These are phyloP conservation scores for Ascochyta clinopodiicola DNA, from an alignment of 2,329 filamentous ascomycete species.

Conservation along the genomic window DNA sequence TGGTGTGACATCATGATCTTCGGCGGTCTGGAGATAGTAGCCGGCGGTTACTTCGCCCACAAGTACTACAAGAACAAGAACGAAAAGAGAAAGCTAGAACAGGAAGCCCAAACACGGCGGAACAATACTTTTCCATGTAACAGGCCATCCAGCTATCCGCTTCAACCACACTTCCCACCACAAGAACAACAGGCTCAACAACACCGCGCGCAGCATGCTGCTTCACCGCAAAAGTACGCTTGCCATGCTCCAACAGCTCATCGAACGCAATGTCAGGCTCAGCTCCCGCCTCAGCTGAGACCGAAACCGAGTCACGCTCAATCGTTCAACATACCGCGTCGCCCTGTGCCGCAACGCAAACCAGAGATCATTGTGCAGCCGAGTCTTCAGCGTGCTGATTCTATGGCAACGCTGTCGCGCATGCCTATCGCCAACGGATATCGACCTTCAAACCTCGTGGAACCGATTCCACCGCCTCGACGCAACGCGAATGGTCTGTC, in stretches of 20 bases:
- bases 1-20: constrained; percentile 44
- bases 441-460: constrained; percentile 24
- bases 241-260: constrained; percentile 26
- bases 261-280: constrained; percentile 19
- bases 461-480: constrained; percentile 22
- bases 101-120: constrained; percentile 34
- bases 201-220: constrained; percentile 16
- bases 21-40: constrained; percentile 48
- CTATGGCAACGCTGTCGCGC: constrained; percentile 41
- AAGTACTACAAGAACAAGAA: constrained; percentile 46
- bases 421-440: constrained; percentile 46
- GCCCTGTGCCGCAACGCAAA: constrained; percentile 34
- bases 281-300: constrained; percentile 23
- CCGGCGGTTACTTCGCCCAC: constrained; percentile 45
- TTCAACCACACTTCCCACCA: constrained; percentile 14
- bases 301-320: constrained; percentile 26
- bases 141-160: constrained; percentile 22
- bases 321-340: constrained; percentile 37
- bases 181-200: constrained; percentile 25
- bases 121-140: constrained; percentile 39
- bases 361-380: constrained; percentile 39
- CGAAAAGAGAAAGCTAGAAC: constrained; percentile 36
- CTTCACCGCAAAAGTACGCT: constrained; percentile 36
- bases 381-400: constrained; percentile 39
- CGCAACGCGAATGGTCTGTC: constrained; percentile 16